Evolutionary conservation across 2,329 filamentous ascomycete genomes (phyloP), one percentile per base, ranked within the genome.

Genomic region (Fusarium aywerte): DNA sequence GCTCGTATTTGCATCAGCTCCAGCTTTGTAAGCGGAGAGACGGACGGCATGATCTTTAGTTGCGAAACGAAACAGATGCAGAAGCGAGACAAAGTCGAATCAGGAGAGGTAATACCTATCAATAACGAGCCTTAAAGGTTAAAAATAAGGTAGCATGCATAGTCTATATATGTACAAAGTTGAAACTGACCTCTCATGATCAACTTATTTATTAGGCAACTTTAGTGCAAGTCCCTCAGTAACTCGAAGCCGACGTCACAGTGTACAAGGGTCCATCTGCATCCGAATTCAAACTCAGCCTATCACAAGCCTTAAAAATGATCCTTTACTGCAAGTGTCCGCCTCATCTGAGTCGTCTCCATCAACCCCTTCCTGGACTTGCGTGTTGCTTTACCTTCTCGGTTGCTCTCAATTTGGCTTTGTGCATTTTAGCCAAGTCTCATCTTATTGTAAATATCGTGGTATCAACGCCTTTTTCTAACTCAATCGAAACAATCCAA

Each of bases 201-300:
- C 49, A 45, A 42, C 53, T 16, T 50, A 40, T 39, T 45, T 56
- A 48, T 23, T 25, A 27, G 27, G 25, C n/a, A 51, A 36, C 32
- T 21, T 23, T 18, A 11, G 31, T 51, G 20, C 45, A 60, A 62
- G 20, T 18, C 36, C 35, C 48, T 40, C 29, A 48, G 58, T 23
- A 67, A 53, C 29, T 45, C 42, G 32, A 49, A 45, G 42, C 42
- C 58, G 50, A 69, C 67, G 67, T 69, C 67, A 63, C 59, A 65
- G 48, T 39, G 62, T 45, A 61, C 67, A 65, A 39, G 67, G 67
- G 49, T 69, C 48, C 23, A 20, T 21, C 60, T 63, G 43, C 43
- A 40, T 20, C 13, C 29, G 42, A 63, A 64, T 56, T 44, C 51
- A 55, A 44, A 25, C 25, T 47, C 40, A 45, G 38, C 67, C 67